Conservation (phyloP, 176 grass and related monocot genomes). For the Phoenix roebelenii region DNA sequence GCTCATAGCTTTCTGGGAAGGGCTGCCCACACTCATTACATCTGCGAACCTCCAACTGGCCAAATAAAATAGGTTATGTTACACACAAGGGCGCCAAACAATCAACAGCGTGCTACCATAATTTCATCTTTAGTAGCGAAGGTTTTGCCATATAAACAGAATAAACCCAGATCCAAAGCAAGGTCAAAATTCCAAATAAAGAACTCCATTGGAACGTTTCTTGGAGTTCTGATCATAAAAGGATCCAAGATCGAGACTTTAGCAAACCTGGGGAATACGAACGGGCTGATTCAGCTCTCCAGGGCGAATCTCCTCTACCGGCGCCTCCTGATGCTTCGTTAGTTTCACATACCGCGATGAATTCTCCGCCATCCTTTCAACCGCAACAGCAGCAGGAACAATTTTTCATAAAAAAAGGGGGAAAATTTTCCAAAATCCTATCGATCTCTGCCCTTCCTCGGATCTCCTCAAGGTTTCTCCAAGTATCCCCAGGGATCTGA, state of each 20-base stretch:
- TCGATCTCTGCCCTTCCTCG: no score
- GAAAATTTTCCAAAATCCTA: no score
- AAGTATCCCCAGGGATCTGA: no score
- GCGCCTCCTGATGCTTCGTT: conserved; percentile 77
- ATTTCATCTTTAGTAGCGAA: no score
- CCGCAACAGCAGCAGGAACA: no score
- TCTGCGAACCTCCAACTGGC: conserved; percentile 53
- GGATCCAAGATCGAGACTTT: not conserved
- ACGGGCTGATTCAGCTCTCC: conserved; percentile 93
- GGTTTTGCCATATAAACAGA: not conserved
- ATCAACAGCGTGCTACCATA: no score
- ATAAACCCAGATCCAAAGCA: not conserved
- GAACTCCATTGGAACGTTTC: no score
- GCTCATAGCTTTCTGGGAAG: conserved; percentile 65
- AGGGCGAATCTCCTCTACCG: conserved; percentile 63
- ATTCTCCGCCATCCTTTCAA: conserved; percentile 48
- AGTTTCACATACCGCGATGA: conserved; percentile 81
- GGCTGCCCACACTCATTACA: conserved; percentile 66
- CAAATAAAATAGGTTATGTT: not conserved
- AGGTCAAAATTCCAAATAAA: no score
- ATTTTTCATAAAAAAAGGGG: no score
- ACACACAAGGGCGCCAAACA: not conserved
- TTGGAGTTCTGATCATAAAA: no score
- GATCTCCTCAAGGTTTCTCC: no score
- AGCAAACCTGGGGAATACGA: conserved; percentile 56